A percentile compares a stretch with the other conserved stretches of the same genome.
Evolutionary conservation across 345 rosid genomes (phyloP).

Genomic region (Conringia planisiliqua): DNA sequence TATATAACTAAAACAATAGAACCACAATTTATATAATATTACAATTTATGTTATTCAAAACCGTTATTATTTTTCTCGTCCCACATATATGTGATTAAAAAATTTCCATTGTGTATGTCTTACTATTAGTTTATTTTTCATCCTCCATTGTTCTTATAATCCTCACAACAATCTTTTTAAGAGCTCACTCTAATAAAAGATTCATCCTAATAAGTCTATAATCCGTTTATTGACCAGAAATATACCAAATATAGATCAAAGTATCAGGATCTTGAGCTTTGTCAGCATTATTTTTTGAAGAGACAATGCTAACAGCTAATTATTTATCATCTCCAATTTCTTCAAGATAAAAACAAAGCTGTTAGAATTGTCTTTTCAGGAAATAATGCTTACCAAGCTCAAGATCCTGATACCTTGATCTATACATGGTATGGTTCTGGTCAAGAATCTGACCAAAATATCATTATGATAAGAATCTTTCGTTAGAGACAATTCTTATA

Average conservation of each 20-base stretch:
- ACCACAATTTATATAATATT: slow-evolving; percentile 44
- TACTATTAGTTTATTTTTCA: too few species aligned
- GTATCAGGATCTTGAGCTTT: slow-evolving; percentile 40
- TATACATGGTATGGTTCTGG: too few species aligned
- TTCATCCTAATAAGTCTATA: slow-evolving; percentile 32
- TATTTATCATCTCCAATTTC: too few species aligned
- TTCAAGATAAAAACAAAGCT: too few species aligned
- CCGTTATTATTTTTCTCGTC: slow-evolving; percentile 48
- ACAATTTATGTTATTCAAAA: too few species aligned
- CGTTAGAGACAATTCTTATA: too few species aligned
- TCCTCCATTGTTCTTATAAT: slow-evolving; percentile 51
- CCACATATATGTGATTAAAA: slow-evolving; percentile 51
- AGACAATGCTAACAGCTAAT: slow-evolving; percentile 25
- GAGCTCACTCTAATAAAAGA: slow-evolving; percentile 50
- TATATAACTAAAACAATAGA: too few species aligned
- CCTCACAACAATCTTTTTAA: slow-evolving; percentile 44
- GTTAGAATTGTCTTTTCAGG: too few species aligned
- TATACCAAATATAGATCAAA: slow-evolving; percentile 46
- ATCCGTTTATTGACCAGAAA: slow-evolving; percentile 32
- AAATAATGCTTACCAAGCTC: too few species aligned
- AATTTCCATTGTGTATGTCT: slow-evolving; percentile 50
- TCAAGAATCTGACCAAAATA: too few species aligned
- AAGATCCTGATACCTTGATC: too few species aligned
- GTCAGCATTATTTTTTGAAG: slow-evolving; percentile 62
- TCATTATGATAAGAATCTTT: too few species aligned